These are phyloP conservation scores for Panaeolus papilionaceus DNA, from an alignment of 768 basidiomycete species.

Conservation along the genomic window DNA sequence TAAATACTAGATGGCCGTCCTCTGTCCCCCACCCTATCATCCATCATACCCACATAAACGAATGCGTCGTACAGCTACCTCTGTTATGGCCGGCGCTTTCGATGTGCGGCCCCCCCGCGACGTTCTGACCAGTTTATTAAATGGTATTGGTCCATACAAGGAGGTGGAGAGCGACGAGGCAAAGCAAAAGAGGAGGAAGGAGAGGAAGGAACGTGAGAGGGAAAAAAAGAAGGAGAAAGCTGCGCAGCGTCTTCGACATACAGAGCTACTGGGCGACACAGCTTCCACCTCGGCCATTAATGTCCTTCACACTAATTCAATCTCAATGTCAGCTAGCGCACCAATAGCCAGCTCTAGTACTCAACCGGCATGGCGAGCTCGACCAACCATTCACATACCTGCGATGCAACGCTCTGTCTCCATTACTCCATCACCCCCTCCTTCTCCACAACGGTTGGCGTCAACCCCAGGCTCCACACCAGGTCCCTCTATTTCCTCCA, in stretches of 20 bases:
- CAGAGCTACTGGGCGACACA: constrained; percentile 33
- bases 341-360: constrained; percentile 36
- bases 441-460: constrained; percentile 44
- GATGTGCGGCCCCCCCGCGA: constrained; percentile 73
- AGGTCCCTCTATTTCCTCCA: constrained; percentile 74
- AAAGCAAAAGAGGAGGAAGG: constrained; percentile 60
- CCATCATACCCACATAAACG: constrained; percentile 44
- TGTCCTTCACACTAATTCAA: constrained; percentile 16
- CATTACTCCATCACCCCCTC: constrained; percentile 74
- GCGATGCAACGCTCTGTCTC: constrained; percentile 74
- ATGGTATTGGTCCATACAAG: constrained; percentile 73
- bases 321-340: constrained; percentile 36
- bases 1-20: constrained; percentile 26
- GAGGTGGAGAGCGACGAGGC: constrained; percentile 67
- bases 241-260: constrained; percentile 40
- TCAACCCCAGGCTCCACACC: constrained; percentile 78
- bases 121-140: constrained; percentile 80
- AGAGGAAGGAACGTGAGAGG: constrained; percentile 57
- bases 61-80: constrained; percentile 69
- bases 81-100: constrained; percentile 78
- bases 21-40: constrained; percentile 32
- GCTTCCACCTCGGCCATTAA: not conserved
- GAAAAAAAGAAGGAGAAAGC: constrained; percentile 49
- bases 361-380: constrained; percentile 45
- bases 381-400: constrained; percentile 78